Conservation (phyloP, 257 asterid genomes). For the Ballota nigra region DNA sequence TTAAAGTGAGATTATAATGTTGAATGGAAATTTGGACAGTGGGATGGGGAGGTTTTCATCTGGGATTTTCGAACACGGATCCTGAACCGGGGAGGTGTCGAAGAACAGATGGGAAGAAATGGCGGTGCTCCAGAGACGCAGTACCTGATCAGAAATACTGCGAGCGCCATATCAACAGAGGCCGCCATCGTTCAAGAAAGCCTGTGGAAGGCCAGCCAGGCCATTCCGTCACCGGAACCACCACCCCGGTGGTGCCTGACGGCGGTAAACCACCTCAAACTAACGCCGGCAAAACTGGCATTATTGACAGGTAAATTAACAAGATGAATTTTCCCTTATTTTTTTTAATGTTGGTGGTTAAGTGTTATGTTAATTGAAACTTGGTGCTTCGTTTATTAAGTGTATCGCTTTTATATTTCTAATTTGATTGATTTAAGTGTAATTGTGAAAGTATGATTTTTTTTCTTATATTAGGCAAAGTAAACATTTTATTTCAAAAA, state of each 20-base stretch:
- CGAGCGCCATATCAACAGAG: slow-evolving; percentile 96
- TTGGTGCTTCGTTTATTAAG: too few species aligned
- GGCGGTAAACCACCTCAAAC: slow-evolving; percentile 43
- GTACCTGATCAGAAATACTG: slow-evolving; percentile 87
- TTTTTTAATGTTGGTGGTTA: too few species aligned
- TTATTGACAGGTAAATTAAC: slow-evolving; percentile 39
- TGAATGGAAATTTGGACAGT: slow-evolving; percentile 33
- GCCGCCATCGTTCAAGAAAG: slow-evolving; percentile 99
- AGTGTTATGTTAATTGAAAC: too few species aligned
- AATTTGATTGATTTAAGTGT: too few species aligned
- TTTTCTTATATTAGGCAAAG: too few species aligned
- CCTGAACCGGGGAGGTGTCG: slow-evolving; percentile 98
- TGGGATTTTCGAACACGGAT: slow-evolving; percentile 74
- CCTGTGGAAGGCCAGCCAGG: slow-evolving; percentile 95
- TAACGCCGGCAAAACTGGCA: slow-evolving; percentile 33
- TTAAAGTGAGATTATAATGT: neutral
- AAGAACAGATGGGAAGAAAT: slow-evolving; percentile 94
- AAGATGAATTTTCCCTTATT: too few species aligned
- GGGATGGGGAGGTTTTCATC: slow-evolving; percentile 87
- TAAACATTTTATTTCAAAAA: too few species aligned
- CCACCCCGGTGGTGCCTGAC: slow-evolving; percentile 40
- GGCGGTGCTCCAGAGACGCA: slow-evolving; percentile 98
- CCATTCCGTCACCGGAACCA: slow-evolving; percentile 38
- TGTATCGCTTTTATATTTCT: too few species aligned
- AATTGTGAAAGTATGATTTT: too few species aligned